Conservation (phyloP, 2,329 filamentous ascomycete species). For the Ophiostoma populinum region DNA sequence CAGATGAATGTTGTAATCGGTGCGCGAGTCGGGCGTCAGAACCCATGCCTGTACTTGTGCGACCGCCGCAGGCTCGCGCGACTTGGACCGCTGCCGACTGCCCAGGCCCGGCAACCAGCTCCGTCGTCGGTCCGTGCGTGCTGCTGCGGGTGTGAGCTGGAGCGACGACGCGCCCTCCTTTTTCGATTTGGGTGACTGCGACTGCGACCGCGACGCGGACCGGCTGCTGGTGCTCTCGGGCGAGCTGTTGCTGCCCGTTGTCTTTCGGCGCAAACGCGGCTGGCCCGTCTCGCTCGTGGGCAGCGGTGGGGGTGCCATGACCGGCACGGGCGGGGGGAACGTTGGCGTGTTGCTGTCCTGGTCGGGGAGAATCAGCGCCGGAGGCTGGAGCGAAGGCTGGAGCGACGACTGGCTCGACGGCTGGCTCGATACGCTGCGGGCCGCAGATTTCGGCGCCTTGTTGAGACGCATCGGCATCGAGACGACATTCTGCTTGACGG, state of each 20-base stretch:
- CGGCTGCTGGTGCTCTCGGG: no score
- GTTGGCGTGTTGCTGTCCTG: no score
- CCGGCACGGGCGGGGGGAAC: no score
- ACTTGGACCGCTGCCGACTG: conserved; percentile 33
- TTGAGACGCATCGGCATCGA: conserved; percentile 10
- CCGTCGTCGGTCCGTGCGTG: conserved; percentile 25
- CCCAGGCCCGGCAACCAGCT: conserved; percentile 34
- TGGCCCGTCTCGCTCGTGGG: no score
- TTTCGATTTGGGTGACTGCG: conserved; percentile 18
- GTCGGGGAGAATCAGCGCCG: no score
- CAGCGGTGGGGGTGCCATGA: no score
- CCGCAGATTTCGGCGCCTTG: conserved; percentile 11
- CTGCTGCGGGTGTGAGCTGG: conserved; percentile 20
- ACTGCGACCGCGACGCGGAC: no score
- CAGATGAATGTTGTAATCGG: conserved; percentile 37
- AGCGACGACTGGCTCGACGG: conserved; percentile 9
- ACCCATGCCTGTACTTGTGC: conserved; percentile 27
- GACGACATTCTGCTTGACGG: conserved; percentile 4
- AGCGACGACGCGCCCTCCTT: conserved; percentile 23
- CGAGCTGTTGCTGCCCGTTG: no score
- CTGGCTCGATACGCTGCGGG: conserved; percentile 13
- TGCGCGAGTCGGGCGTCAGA: conserved; percentile 30
- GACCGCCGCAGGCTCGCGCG: conserved; percentile 17
- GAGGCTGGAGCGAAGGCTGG: conserved; percentile 19
- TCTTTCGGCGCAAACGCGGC: no score